These are phyloP conservation scores for Aspergillus cejpii DNA, from an alignment of 2,329 filamentous ascomycete genomes.

Conservation along the genomic window DNA sequence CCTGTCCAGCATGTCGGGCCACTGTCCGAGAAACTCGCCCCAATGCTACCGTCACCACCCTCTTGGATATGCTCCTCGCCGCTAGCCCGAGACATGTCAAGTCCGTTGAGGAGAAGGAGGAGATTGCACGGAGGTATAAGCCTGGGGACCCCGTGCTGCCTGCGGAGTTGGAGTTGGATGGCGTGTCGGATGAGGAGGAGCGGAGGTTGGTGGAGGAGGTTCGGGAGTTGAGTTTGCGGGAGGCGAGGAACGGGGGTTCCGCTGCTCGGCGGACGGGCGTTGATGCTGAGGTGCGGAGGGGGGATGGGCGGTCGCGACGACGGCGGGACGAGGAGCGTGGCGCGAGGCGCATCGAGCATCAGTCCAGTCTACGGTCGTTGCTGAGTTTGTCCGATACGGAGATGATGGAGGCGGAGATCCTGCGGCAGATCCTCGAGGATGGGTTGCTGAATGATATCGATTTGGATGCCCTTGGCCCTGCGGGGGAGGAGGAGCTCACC, in stretches of 20 bases:
- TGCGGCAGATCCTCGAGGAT: constrained; percentile 81
- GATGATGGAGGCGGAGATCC: constrained; percentile 76
- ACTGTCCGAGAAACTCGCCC: constrained; percentile 77
- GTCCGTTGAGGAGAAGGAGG: constrained; percentile 64
- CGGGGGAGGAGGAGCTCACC: constrained; percentile 81
- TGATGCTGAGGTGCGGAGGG: constrained; percentile 35
- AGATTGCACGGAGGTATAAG: constrained; percentile 68
- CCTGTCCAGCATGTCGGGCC: constrained; percentile 88
- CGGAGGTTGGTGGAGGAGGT: constrained; percentile 64
- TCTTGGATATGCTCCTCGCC: constrained; percentile 80
- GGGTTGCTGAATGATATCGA: constrained; percentile 83
- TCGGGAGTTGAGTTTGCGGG: constrained; percentile 63
- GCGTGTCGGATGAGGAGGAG: constrained; percentile 58
- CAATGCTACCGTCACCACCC: constrained; percentile 82
- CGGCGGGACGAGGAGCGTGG: constrained; percentile 33
- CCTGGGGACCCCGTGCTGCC: constrained; percentile 76
- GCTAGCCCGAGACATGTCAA: constrained; percentile 71
- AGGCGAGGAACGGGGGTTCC: too few relatives aligned
- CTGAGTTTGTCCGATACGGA: constrained; percentile 74
- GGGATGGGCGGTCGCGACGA: constrained; percentile 35
- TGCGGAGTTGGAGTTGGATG: constrained; percentile 44
- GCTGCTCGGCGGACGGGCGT: too few relatives aligned
- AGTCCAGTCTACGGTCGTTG: constrained; percentile 78
- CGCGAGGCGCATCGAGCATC: constrained; percentile 68
- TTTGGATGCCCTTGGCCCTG: constrained; percentile 75